These are phyloP conservation scores for Pseudoperonospora humuli DNA, from an alignment of 352 stramenopile species.

Conservation along the genomic window DNA sequence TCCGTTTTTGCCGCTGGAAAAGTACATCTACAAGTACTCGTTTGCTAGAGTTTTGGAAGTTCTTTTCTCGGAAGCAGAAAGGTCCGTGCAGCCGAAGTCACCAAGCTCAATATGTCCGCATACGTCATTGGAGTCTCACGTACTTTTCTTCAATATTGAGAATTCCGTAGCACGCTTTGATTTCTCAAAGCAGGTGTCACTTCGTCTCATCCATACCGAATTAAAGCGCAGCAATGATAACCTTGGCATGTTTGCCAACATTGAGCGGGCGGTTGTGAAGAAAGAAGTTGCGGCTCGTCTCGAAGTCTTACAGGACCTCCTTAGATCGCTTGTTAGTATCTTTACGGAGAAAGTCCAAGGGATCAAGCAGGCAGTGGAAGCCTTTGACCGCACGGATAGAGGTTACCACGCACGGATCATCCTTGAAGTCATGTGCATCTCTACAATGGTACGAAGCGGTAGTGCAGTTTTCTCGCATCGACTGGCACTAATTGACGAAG, in stretches of 20 bases:
- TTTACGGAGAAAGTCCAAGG: constrained; percentile 60
- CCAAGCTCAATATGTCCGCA: constrained; percentile 29
- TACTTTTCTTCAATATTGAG: constrained; percentile 77
- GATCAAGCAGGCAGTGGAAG: constrained; percentile 49
- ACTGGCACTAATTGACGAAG: constrained; percentile 29
- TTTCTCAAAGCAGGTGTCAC: constrained; percentile 33
- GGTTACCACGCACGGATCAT: constrained; percentile 49
- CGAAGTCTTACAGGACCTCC: constrained; percentile 24
- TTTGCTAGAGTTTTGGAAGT: constrained; percentile 98
- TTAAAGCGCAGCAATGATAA: constrained; percentile 7
- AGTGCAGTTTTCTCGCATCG: constrained; percentile 30
- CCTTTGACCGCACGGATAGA: constrained; percentile 47
- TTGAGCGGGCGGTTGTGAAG: constrained; percentile 21
- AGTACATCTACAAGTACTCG: constrained; percentile 95
- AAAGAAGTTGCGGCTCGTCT: constrained; percentile 24
- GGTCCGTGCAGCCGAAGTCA: constrained; percentile 4
- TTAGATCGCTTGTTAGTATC: constrained; percentile 38
- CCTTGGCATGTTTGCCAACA: constrained; percentile 8
- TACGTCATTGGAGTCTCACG: constrained; percentile 48
- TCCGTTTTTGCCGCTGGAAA: constrained; percentile 78
- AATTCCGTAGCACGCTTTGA: constrained; percentile 69
- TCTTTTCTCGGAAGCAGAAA: constrained; percentile 84
- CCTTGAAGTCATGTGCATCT: constrained; percentile 62
- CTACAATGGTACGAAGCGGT: constrained; percentile 33
- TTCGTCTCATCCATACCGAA: constrained; percentile 24